Evolutionary conservation across 2,329 filamentous ascomycete genomes (phyloP), one percentile per base, ranked within the genome.

Genomic region (Dactylellina cionopaga): DNA sequence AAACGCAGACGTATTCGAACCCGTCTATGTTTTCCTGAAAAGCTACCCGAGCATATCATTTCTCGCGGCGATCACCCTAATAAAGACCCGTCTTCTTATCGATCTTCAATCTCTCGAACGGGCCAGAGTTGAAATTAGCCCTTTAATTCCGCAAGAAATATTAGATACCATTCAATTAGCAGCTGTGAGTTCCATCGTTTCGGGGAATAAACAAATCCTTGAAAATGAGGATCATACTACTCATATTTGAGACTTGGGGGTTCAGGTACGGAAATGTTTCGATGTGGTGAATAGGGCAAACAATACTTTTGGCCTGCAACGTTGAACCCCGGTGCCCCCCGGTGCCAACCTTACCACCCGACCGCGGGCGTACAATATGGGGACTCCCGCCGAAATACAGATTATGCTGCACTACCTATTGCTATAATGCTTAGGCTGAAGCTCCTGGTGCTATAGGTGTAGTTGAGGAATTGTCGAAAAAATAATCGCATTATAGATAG

Each of bases 1-100:
- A 24, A 75, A 77, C 7, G 82, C 80, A 7, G 79, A 85, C 74
- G 78, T 78, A 0, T 78, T 85, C 15, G 84, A 85, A 75, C 44
- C 75, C 1, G 47, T 78, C 7, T 69, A 76, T 9, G 49, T 63
- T 17, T 74, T 78, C 9, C 35, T 43, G 27, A 29, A 17, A 9
- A 29, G 69, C n/a, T 76, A 24, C 9, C 7, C 10, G 9, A 35
- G 74, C 29, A 27, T 79, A 5, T 75, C 55, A 5, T 39, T 76
- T 35, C 31, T 60, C 5, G 74, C 78, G 11, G 74, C 78, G 1
- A 11, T 80, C n/a, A 77, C 75, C 2, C 73, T 83, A 35, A 69
- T 82, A 43, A 82, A 82, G 54, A 76, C 81, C 56, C 78, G 78
- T 52, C 70, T 82, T 0, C 69, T 80, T 5, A 70, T 80, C 11